Evolutionary conservation across 2,329 filamentous ascomycete genomes (phyloP), one percentile per base, ranked within the genome.

Genomic region (Ambrosiella xylebori): DNA sequence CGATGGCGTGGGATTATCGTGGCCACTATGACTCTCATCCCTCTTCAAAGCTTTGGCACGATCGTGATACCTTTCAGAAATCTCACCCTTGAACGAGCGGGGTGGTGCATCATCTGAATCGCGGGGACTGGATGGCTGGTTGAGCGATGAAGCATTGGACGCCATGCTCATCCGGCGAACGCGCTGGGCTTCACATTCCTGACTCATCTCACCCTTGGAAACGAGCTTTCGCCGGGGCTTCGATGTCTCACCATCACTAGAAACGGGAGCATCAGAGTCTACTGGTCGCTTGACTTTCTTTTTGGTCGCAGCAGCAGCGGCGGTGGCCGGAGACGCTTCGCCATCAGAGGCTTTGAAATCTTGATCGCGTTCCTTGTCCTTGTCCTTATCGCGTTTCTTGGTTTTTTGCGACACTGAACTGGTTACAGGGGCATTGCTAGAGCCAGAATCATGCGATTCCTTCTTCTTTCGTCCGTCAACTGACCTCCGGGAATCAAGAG

Each of bases 161-260:
- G 71, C 74, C 68, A 81, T 70, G 65, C 79, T 82, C 50, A 76
- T 71, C 6, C 80, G 77, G 15, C 79, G 72, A 62, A 81, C 77
- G 65, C 76, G 78, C 57, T 50, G 41, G 15, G 11, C 17, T 41
- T 80, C 76, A 15, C 77, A 72, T n/a, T 61, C 78, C 8, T 77
- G 77, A 61, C 80, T 78, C 44, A 82, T 67, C 59, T 84, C 81
- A 56, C 76, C 77, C 40, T 81, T 81, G 0, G 81, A 84, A 17
- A 84, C 73, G 9, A 85, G 72, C 64, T 83, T 85, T 44, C 79
- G 73, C 27, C 81, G 71, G 1, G 80, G 80, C 64, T 83, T 84
- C 1, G 80, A 80, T 7, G 76, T 67, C 65, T 81, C 79, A 1
- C 74, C 80, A 64, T 78, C 78, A 39, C 79, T 81, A 0, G 77